Evolutionary conservation across 106 monocot species (phyloP), one percentile per base, ranked within the genome.

Genomic region (Phalaenopsis equestris): DNA sequence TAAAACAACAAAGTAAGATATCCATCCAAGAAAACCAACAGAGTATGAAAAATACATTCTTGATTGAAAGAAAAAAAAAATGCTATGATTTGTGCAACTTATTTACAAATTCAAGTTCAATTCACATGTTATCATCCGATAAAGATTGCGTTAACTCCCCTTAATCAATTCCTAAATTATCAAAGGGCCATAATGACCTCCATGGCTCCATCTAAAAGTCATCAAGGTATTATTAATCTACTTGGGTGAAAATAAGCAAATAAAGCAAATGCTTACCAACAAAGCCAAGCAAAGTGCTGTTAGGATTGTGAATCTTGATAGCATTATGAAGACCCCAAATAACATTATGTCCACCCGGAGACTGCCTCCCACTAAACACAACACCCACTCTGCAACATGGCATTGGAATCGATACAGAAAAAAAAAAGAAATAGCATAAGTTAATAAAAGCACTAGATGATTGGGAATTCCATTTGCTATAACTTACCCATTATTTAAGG

Each of bases 271-370:
- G 47, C 87, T 84, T 84, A 98, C 98, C 98, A 80, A 98, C 82
- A 87, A 98, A 98, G 56, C 98, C 98, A 86, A 98, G 85, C 24
- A 98, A 80, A 41, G 47, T 79, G 79, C 89, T 93, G 37, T 98
- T 85, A 19, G 83, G 30, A 72, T 98, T 98, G 85, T 94, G 92
- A 78, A 81, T 65, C 83, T 93, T 92, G 78, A 94, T 84, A 77
- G 98, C 98, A 80, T 81, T 74, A 86, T 88, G 78, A 75, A 94
- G 89, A 24, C 98, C 98, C 94, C 98, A 98, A 55, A 98, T 86
- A 52, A 98, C 94, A 93, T 98, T 98, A 75, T 98, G 98, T 38
- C 98, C 98, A 83, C 98, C 98, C 38, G 94, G 94, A 64, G 98
- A 98, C 48, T 94, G 98, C 74, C 98, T 92, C 75, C 94, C 94